phyloP scores from a whole-genome alignment of 192 early-diverging fungal species.

The Umbelopsis isabellina region DNA sequence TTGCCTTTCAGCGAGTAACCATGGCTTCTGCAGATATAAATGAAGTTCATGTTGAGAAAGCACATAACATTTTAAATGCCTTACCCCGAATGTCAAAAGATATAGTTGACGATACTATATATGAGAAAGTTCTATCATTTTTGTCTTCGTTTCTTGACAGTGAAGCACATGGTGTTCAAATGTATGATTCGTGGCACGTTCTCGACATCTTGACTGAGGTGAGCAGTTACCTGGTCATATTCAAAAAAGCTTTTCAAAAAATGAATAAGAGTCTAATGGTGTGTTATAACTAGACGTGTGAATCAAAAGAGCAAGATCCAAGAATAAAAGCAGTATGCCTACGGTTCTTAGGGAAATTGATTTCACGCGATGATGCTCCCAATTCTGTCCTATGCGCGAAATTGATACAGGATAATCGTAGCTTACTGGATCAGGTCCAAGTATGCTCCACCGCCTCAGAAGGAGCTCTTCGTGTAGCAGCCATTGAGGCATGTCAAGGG shows the following conservation, averaged over 20 bases:
- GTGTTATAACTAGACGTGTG: slow-evolving; percentile 26
- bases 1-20: background rate
- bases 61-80: slow-evolving; percentile 52
- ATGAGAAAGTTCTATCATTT: slow-evolving; percentile 77
- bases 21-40: background rate
- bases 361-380: background rate
- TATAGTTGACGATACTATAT: slow-evolving; percentile 76
- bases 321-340: slow-evolving; percentile 31
- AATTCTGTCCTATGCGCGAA: background rate
- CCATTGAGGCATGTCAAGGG: slow-evolving; percentile 26
- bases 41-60: slow-evolving; percentile 34
- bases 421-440: slow-evolving; percentile 9
- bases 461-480: slow-evolving; percentile 26
- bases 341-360: slow-evolving; percentile 28
- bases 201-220: slow-evolving; percentile 39
- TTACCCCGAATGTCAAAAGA: slow-evolving; percentile 68
- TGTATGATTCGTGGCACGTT: slow-evolving; percentile 47
- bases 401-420: background rate
- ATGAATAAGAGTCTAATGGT: background rate
- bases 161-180: slow-evolving; percentile 31
- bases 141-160: slow-evolving; percentile 49
- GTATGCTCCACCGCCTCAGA: slow-evolving; percentile 21
- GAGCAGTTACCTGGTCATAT: background rate
- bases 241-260: background rate
- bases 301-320: slow-evolving; percentile 29